These are phyloP conservation scores for Quercus phellos DNA, from an alignment of 331 rosid species.

Conservation along the genomic window DNA sequence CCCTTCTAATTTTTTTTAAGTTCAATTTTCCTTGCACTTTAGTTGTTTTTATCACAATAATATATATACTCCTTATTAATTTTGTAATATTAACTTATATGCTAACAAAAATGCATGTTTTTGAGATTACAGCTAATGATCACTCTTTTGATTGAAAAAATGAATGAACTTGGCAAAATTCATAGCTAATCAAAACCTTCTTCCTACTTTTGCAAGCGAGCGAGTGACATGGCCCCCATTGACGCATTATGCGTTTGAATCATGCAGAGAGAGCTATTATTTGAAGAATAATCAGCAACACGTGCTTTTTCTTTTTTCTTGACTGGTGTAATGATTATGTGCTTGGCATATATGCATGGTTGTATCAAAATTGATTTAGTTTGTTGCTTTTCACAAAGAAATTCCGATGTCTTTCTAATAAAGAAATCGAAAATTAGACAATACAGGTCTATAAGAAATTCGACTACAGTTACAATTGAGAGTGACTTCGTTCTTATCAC, in stretches of 20 bases:
- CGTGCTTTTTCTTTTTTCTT: slow-evolving; percentile 32
- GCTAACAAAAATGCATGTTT: neutral
- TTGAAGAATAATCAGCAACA: slow-evolving; percentile 25
- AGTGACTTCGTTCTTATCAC: slow-evolving; percentile 35
- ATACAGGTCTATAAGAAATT: slow-evolving; percentile 5
- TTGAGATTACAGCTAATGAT: slow-evolving; percentile 3
- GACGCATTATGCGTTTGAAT: slow-evolving; percentile 13
- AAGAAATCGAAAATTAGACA: slow-evolving; percentile 33
- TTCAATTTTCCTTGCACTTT: no score
- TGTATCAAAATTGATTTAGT: slow-evolving; percentile 15
- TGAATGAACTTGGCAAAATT: neutral
- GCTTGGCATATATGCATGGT: neutral
- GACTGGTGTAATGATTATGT: slow-evolving; percentile 43
- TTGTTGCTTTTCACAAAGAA: slow-evolving; percentile 29
- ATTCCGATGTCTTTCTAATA: slow-evolving; percentile 17
- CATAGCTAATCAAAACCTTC: slow-evolving; percentile 1
- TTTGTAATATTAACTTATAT: neutral
- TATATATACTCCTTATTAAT: no score
- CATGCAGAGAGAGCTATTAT: slow-evolving; percentile 15
- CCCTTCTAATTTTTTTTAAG: neutral
- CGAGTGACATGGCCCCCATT: slow-evolving; percentile 15
- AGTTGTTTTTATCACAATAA: no score
- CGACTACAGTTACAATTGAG: slow-evolving; percentile 19
- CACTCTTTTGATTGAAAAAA: slow-evolving; percentile 9
- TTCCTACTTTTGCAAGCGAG: neutral